Conservation (phyloP, 2,329 filamentous ascomycete species). For the Exophiala oligosperma region DNA sequence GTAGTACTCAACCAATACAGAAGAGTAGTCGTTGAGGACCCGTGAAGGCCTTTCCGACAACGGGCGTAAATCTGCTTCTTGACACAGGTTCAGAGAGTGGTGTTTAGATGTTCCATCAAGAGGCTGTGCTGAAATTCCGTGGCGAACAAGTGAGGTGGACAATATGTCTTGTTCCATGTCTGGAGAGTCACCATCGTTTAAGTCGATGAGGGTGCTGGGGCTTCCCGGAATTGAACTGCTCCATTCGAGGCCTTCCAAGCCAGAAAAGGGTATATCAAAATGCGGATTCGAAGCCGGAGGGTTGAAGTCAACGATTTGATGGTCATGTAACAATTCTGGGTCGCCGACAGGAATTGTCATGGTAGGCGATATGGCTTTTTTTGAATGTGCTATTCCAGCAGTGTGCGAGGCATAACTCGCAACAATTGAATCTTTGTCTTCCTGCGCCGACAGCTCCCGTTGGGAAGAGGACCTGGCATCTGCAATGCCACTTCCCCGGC, state of each 20-base stretch:
- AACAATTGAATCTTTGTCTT: not conserved
- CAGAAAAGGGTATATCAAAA: not conserved
- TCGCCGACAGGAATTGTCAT: not conserved
- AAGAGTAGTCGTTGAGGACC: constrained; percentile 47
- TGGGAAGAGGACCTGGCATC: not conserved
- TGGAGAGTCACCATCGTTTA: not conserved
- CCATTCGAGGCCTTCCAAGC: not conserved
- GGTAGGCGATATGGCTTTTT: not conserved
- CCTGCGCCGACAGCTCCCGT: not conserved
- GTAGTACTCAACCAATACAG: constrained; percentile 62
- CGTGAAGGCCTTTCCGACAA: not conserved
- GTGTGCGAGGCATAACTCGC: not conserved
- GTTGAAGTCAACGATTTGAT: not conserved
- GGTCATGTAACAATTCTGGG: not conserved
- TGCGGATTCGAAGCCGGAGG: not conserved
- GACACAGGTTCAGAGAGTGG: not conserved
- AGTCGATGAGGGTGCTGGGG: not conserved
- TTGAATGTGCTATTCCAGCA: not conserved
- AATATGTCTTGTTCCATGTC: too few relatives aligned
- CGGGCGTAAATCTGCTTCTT: not conserved
- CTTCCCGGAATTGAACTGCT: not conserved
- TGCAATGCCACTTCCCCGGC: not conserved
- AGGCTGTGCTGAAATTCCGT: not conserved
- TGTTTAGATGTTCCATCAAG: not conserved
- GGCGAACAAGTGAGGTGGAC: not conserved